phyloP scores from a whole-genome alignment of 2,329 filamentous ascomycete genomes.

The Alternaria sp. region DNA sequence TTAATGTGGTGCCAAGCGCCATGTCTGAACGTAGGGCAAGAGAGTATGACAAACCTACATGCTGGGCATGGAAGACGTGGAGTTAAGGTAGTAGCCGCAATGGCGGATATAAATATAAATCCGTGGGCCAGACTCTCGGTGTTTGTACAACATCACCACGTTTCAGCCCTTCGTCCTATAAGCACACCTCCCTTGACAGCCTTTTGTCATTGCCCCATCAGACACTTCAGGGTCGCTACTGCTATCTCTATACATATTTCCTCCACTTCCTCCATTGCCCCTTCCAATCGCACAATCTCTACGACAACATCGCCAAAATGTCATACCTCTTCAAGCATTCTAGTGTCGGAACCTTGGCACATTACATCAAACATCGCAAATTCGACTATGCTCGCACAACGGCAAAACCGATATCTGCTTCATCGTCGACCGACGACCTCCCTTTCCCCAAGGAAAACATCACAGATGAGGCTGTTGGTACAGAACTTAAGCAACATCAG shows the following conservation, averaged over 20 bases:
- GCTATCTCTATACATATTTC: background rate
- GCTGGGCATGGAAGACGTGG: background rate
- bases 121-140: background rate
- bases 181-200: background rate
- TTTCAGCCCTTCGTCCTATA: background rate
- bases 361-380: slow-evolving; percentile 33
- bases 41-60: slow-evolving; percentile 6
- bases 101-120: slow-evolving; percentile 16
- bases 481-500: slow-evolving; percentile 33
- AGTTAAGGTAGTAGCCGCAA: background rate
- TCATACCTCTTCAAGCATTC: slow-evolving; percentile 35
- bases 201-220: background rate
- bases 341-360: slow-evolving; percentile 27
- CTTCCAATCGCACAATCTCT: background rate
- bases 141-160: background rate
- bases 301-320: slow-evolving; percentile 23
- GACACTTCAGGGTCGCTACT: background rate
- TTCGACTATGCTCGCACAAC: slow-evolving; percentile 31
- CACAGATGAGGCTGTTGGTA: slow-evolving; percentile 22
- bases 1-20: background rate
- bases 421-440: slow-evolving; percentile 34
- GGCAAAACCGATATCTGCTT: slow-evolving; percentile 25
- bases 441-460: slow-evolving; percentile 15
- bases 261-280: background rate
- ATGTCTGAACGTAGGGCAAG: background rate